Conservation (phyloP, 2,329 filamentous ascomycete genomes). For the Aspergillus uvarum region DNA sequence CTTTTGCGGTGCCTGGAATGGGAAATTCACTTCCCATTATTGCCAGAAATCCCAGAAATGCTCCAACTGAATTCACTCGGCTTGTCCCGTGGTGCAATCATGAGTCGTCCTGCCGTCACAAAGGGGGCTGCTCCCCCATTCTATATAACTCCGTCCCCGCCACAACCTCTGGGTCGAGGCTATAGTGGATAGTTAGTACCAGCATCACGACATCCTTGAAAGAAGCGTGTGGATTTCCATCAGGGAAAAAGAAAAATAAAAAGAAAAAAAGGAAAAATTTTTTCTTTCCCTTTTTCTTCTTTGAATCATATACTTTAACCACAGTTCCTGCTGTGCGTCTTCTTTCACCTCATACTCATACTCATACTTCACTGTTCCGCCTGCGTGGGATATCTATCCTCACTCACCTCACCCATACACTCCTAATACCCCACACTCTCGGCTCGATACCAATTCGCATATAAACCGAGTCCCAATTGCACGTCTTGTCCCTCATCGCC, state of each 20-base stretch:
- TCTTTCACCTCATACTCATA: not conserved
- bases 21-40: not conserved
- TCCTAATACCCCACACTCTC: not conserved
- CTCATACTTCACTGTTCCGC: not conserved
- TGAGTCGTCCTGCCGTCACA: slow-evolving; percentile 15
- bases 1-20: slow-evolving; percentile 17
- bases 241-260: slow-evolving; percentile 8
- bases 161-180: slow-evolving; percentile 17
- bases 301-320: slow-evolving; percentile 12
- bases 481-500: not conserved
- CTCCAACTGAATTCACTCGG: not conserved
- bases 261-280: slow-evolving; percentile 14
- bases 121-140: slow-evolving; percentile 11
- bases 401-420: not conserved
- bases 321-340: slow-evolving; percentile 6
- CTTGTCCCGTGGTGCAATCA: slow-evolving; percentile 16
- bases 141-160: slow-evolving; percentile 25
- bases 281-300: not conserved
- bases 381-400: not conserved
- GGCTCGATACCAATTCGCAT: not conserved
- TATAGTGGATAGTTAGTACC: slow-evolving; percentile 10
- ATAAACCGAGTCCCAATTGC: not conserved
- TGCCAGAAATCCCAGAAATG: too few relatives aligned
- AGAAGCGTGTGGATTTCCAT: not conserved
- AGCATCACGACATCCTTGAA: slow-evolving; percentile 16